A percentile compares a stretch with the other conserved stretches of the same genome.
phyloP scores from a whole-genome alignment of 1,284 basidiomycete genomes.

The Cutaneotrichosporon cutaneum region DNA sequence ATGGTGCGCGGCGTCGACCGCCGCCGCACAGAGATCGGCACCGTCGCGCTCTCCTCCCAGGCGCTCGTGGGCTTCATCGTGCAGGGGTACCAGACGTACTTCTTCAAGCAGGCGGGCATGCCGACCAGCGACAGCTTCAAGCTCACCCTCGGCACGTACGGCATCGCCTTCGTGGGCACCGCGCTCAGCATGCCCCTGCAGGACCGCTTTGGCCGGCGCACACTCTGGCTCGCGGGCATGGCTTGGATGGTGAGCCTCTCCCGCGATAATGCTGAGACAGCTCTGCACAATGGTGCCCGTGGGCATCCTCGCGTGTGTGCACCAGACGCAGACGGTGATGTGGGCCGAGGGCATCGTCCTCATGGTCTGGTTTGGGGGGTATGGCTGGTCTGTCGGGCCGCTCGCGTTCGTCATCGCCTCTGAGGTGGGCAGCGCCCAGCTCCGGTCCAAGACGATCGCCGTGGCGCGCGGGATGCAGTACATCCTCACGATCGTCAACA shows the following conservation, averaged over 20 bases:
- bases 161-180: conserved; percentile 10
- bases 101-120: conserved; percentile 15
- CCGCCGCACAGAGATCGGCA: conserved; percentile 46
- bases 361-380: conserved; percentile 11
- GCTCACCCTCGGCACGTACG: conserved; percentile 12
- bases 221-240: conserved; percentile 7
- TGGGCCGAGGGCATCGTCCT: conserved; percentile 17
- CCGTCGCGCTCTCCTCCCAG: conserved; percentile 6
- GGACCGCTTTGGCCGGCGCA: conserved; percentile 5
- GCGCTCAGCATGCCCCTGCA: neutral
- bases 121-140: conserved; percentile 8
- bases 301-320: conserved; percentile 48
- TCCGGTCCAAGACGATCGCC: conserved; percentile 56
- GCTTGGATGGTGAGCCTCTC: too few species aligned
- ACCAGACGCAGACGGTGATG: conserved; percentile 9
- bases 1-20: conserved; percentile 50
- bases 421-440: conserved; percentile 52
- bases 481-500: conserved; percentile 26
- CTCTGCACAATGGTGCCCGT: conserved; percentile 50
- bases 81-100: conserved; percentile 27
- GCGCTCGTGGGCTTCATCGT: conserved; percentile 10
- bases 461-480: conserved; percentile 54
- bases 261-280: too few species aligned
- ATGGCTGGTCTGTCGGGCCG: conserved; percentile 10
- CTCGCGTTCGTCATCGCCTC: conserved; percentile 46